A percentile compares a stretch with the other conserved stretches of the same genome.
phyloP scores from a whole-genome alignment of 106 monocot genomes.

The Dendrobium catenatum region DNA sequence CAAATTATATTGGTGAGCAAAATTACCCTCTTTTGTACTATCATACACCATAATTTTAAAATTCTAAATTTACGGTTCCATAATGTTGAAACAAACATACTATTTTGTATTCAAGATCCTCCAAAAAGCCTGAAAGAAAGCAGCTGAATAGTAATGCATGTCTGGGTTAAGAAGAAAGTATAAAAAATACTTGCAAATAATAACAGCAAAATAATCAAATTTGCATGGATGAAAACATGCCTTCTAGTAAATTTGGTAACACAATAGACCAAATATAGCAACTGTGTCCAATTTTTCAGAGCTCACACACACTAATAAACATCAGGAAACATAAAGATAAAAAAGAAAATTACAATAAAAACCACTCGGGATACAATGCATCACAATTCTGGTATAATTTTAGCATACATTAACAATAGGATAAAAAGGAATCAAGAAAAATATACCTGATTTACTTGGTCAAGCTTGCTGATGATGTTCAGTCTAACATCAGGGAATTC shows the following conservation, averaged over 20 bases:
- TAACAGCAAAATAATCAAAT: neutral
- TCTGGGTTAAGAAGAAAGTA: neutral
- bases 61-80: neutral
- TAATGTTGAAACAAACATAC: neutral
- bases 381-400: neutral
- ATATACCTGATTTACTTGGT: slow-evolving; percentile 93
- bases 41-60: too few species aligned
- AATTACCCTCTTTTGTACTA: neutral
- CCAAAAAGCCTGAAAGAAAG: neutral
- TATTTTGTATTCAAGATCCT: neutral
- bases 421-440: neutral
- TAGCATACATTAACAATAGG: neutral
- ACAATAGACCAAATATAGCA: neutral
- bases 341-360: neutral
- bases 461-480: slow-evolving; percentile 95
- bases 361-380: neutral
- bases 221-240: neutral
- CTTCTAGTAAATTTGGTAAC: neutral
- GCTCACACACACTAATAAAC: neutral
- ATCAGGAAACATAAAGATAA: neutral
- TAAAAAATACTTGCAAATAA: neutral
- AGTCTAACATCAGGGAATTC: slow-evolving; percentile 95
- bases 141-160: neutral
- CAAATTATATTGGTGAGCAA: neutral
- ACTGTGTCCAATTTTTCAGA: neutral